Percentiles rank a stretch among this genome's conserved stretches.
Conservation (phyloP, 2,329 filamentous ascomycete species). For the Coleophoma cylindrospora region DNA sequence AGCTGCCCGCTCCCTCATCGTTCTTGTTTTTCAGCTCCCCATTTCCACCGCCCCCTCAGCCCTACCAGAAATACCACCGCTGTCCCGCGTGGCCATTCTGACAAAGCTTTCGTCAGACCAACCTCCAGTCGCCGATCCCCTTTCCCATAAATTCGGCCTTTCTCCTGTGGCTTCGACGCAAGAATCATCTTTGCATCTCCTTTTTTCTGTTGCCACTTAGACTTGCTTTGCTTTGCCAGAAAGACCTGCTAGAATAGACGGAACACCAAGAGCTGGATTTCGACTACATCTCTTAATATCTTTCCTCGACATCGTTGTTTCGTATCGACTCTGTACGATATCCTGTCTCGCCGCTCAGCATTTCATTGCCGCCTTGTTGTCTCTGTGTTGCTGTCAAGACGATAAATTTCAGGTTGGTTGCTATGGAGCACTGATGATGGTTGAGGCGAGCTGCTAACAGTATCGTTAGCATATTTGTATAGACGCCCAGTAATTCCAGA, state of each 20-base stretch:
- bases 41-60: neutral
- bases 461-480: no score
- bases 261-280: conserved; percentile 27
- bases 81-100: neutral
- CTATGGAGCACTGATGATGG: no score
- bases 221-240: conserved; percentile 9
- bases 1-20: conserved; percentile 3
- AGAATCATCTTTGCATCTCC: neutral
- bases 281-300: conserved; percentile 5
- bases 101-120: neutral
- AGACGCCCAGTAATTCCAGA: no score
- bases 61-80: neutral
- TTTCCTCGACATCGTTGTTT: neutral
- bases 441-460: no score
- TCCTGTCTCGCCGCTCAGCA: neutral
- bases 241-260: conserved; percentile 8
- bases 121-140: neutral
- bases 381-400: neutral
- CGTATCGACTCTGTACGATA: neutral
- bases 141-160: neutral
- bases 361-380: neutral
- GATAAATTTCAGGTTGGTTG: no score
- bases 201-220: conserved; percentile 9
- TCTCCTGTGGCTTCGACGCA: neutral
- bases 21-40: neutral